A percentile compares a stretch with the other conserved stretches of the same genome.
These are phyloP conservation scores for Flagelloscypha sp. DNA, from an alignment of 768 basidiomycete species.

Conservation along the genomic window DNA sequence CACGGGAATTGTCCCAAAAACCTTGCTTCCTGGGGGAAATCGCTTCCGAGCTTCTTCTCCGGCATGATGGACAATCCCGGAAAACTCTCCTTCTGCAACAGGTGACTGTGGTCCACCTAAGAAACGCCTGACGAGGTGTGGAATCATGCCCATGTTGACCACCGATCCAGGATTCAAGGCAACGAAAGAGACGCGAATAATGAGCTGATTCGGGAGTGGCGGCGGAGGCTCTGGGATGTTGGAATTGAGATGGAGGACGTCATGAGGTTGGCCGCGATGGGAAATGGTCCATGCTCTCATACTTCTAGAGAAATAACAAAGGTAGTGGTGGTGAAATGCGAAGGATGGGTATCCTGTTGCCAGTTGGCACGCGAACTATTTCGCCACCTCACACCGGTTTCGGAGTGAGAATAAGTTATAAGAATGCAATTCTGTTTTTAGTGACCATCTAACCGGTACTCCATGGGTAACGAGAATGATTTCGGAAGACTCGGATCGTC, in stretches of 20 bases:
- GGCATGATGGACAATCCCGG: slow-evolving; percentile 10
- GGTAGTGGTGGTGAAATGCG: too few relatives aligned
- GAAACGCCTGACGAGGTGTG: slow-evolving; percentile 5
- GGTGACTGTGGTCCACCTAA: slow-evolving; percentile 7
- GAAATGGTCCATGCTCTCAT: slow-evolving; percentile 13
- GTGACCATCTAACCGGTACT: too few relatives aligned
- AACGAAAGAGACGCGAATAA: slow-evolving; percentile 10
- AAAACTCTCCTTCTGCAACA: slow-evolving; percentile 12
- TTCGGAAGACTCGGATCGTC: too few relatives aligned
- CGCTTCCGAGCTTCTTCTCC: slow-evolving; percentile 7
- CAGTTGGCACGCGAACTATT: too few relatives aligned
- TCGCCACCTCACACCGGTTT: too few relatives aligned
- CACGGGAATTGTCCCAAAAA: slow-evolving; percentile 10
- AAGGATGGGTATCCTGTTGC: too few relatives aligned
- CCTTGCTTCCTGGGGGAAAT: slow-evolving; percentile 7
- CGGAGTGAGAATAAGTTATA: too few relatives aligned
- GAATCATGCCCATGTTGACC: slow-evolving; percentile 5
- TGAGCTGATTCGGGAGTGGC: slow-evolving; percentile 5
- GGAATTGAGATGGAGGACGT: slow-evolving; percentile 8
- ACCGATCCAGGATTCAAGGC: slow-evolving; percentile 10
- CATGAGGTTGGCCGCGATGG: slow-evolving; percentile 7
- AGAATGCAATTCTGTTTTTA: too few relatives aligned
- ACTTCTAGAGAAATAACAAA: too few relatives aligned
- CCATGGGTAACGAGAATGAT: too few relatives aligned
- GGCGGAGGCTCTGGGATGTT: slow-evolving; percentile 6